Conservation (phyloP, 179 eudicot genomes). For the Silene coronaria region DNA sequence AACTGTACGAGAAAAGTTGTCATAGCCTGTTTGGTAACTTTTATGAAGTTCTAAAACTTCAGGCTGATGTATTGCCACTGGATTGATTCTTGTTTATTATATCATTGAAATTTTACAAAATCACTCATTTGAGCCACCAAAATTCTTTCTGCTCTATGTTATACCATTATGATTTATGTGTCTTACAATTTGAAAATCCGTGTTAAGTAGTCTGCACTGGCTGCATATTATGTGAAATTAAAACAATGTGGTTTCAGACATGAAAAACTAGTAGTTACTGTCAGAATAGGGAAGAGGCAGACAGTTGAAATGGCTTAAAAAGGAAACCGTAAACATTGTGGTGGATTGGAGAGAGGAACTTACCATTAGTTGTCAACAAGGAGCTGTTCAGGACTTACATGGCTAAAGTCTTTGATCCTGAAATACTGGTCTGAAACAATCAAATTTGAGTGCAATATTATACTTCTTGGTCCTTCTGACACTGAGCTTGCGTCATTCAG, state of each 20-base stretch:
- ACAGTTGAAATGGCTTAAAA: no score
- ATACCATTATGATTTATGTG: neutral
- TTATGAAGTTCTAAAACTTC: neutral
- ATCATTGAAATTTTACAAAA: neutral
- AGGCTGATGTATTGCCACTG: neutral
- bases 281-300: neutral
- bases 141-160: neutral
- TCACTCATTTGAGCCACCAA: neutral
- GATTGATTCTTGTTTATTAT: neutral
- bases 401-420: neutral
- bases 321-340: neutral
- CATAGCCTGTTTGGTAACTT: no score
- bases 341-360: neutral
- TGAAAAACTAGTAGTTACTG: neutral
- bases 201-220: neutral
- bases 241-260: neutral
- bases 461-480: slow-evolving; percentile 3
- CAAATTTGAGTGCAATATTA: neutral
- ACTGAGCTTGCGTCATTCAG: slow-evolving; percentile 32
- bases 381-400: no score
- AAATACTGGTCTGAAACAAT: neutral
- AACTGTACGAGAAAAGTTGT: no score
- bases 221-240: neutral
- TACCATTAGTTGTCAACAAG: no score
- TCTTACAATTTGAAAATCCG: neutral